Evolutionary conservation across 2,329 filamentous ascomycete species (phyloP).

Genomic region (Tympanopsis confertula): DNA sequence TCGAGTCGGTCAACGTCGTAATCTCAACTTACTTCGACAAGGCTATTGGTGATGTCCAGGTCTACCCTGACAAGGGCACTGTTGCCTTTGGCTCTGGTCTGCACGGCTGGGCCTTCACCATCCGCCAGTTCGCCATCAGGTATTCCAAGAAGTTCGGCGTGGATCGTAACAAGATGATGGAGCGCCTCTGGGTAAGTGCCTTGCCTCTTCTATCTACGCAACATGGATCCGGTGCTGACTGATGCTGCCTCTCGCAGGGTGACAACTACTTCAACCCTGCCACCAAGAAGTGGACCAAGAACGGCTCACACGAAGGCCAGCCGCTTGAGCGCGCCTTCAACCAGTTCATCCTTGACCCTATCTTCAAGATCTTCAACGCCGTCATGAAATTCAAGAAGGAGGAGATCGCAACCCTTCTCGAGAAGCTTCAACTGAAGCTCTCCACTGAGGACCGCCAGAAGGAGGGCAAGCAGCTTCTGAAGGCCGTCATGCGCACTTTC

Average conservation of each 20-base stretch:
- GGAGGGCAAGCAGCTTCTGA: conserved; percentile 95
- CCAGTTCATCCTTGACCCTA: conserved; percentile 98
- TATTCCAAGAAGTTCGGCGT: conserved; percentile 99
- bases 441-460: conserved; percentile 74
- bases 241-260: too few relatives aligned
- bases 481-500: conserved; percentile 98
- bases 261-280: conserved; percentile 99
- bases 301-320: conserved; percentile 72
- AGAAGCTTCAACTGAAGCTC: conserved; percentile 95
- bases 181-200: conserved; percentile 98
- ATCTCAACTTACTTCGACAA: conserved; percentile 99
- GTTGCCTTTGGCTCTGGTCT: conserved; percentile 99
- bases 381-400: conserved; percentile 99
- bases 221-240: too few relatives aligned
- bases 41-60: conserved; percentile 90
- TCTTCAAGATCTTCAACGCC: conserved; percentile 95
- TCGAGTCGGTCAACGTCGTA: conserved; percentile 99
- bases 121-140: conserved; percentile 89
- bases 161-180: conserved; percentile 99
- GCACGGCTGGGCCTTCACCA: conserved; percentile 98
- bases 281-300: conserved; percentile 99
- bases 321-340: conserved; percentile 87
- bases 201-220: too few relatives aligned
- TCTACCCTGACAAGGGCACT: conserved; percentile 95
- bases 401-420: conserved; percentile 68